phyloP scores from a whole-genome alignment of 148 eudicot genomes.

The Arbutus unedo region DNA sequence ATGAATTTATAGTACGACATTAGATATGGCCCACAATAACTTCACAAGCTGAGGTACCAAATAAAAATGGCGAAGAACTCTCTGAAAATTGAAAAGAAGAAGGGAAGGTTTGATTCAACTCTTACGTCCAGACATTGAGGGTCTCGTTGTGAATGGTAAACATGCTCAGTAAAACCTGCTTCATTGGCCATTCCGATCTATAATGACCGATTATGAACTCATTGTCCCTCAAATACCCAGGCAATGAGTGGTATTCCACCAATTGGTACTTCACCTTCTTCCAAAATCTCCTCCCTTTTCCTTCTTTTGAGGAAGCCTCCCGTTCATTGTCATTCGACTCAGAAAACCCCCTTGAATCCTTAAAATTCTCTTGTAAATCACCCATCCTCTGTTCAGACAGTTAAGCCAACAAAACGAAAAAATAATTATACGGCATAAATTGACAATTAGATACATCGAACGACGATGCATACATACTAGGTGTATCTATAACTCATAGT shows the following conservation, averaged over 20 bases:
- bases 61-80: not conserved
- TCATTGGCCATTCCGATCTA: constrained; percentile 78
- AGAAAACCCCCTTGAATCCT: not conserved
- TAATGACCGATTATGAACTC: constrained; percentile 79
- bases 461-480: not conserved
- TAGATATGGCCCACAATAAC: not conserved
- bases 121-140: constrained; percentile 96
- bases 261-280: constrained; percentile 82
- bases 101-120: not conserved
- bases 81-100: not conserved
- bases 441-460: not conserved
- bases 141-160: constrained; percentile 88
- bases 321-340: constrained; percentile 8
- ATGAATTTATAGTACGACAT: not conserved
- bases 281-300: constrained; percentile 74
- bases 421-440: not conserved
- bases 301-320: constrained; percentile 23
- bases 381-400: constrained; percentile 18
- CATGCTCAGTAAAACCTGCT: constrained; percentile 69
- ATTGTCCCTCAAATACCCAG: constrained; percentile 78
- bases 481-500: not conserved
- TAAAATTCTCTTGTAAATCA: not conserved
- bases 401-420: too few relatives aligned
- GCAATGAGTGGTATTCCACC: constrained; percentile 77
- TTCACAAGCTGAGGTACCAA: not conserved